Base-by-base conservation (phyloP, 352 stramenopile genomes). In the Pythium monospermum region DNA sequence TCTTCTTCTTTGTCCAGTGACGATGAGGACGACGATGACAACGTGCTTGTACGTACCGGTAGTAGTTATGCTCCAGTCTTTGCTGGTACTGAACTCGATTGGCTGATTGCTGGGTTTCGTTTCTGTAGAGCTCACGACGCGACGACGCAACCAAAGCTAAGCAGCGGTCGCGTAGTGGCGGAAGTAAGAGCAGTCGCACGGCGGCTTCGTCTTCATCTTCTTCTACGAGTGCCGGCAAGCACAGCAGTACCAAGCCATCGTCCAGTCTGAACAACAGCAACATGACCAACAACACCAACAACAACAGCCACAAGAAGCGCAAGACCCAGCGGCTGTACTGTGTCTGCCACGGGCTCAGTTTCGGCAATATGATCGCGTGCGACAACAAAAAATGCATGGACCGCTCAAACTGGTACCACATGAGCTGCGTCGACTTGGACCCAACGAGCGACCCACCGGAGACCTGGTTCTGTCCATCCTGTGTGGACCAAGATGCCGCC, bases 271-370 rank as follows among this genome's bases (percentile, higher is more conserved):
- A 15, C 18, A 36, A 28, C 25, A 47, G 37, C 15, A 36, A 40
- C 48, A 50, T 53, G 23, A 28, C 28, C 13, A 59, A 19, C 35
- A 37, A 32, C 8, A 35, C 23, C 25, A 75, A 66, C 44, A 30
- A 25, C 21, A 64, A 49, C 33, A 71, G 84, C 53, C 62, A 80
- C 22, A 74, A 84, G 53, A 68, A 67, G 32, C 68, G 74, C 56
- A 80, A 94, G 48, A 80, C 91, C 71, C 91, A 94, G 53, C 80
- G 91, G 57, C 78, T 94, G 22, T 94, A 94, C 59, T 94, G 83
- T 56, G 83, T 94, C 55, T 94, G 83, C 62, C 87, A 91, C 62
- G 61, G 86, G 30, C 81, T 79, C 11, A 91, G 81, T 63, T 94
- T 91, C 64, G 83, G 83, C 54, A 89, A 90, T 60, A 94, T 94